Evolutionary conservation across 768 basidiomycete genomes (phyloP), one percentile per base, ranked within the genome.

Genomic region (Pleurotus cornucopiae): DNA sequence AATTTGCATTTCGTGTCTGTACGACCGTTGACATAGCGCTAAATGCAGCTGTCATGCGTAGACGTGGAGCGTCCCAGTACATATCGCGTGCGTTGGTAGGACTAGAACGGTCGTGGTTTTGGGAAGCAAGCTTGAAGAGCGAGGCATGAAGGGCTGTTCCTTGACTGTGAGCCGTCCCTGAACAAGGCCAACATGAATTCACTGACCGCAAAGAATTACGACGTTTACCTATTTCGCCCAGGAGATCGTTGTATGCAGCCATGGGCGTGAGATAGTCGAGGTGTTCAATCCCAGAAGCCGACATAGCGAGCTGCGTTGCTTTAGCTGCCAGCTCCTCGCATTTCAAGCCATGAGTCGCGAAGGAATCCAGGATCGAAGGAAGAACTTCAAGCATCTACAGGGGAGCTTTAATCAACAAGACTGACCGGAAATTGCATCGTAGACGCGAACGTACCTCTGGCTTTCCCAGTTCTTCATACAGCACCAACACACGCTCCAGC

Each of bases 21-120:
- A 83, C 64, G 20, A 82, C 71, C 16, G 81, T 77, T 12, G 81
- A 62, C 57, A 78, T 79, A 0, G 80, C 76, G 3, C 67, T 56
- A 58, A 82, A 77, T 23, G 81, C 64, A 20, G 69, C 67, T 5
- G 70, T 57, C 34, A 81, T 71, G 61, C 78, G 76, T 2, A 71
- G 61, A 7, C 71, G 75, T 9, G 76, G 58, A 18, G 62, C 52
- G 18, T 59, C 58, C 5, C 30, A 13, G 25, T 46, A 26, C 13
- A 43, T 46, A 16, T 58, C 62, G 2, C 18, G 5, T 1, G 47
- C 25, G 14, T 48, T 30, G 1, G 44, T n/a, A 6, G 58, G 40
- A 37, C 38, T 51, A 2, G 54, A 30, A 21, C 39, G 39, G 30
- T 61, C 46, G 6, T 64, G 66, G 67, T 69, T 49, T 57, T 61